These are phyloP conservation scores for Moesziomyces antarcticus DNA, from an alignment of 1,284 basidiomycete species.

Conservation along the genomic window DNA sequence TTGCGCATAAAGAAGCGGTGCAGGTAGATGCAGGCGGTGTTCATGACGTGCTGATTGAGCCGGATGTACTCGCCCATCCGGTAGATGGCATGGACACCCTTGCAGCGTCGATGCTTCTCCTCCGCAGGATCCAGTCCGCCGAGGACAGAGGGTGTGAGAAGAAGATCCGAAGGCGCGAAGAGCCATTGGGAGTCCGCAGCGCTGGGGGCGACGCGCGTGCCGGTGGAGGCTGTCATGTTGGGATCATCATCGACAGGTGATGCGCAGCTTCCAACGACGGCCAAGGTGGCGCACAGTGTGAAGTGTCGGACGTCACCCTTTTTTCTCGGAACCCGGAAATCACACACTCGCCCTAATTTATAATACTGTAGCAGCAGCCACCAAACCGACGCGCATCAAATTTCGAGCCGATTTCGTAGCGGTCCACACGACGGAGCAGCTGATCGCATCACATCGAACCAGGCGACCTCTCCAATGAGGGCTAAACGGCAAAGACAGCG, in stretches of 20 bases:
- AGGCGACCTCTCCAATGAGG: too few species aligned
- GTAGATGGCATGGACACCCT: constrained; percentile 59
- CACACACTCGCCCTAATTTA: too few species aligned
- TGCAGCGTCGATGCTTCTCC: constrained; percentile 57
- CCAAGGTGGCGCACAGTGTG: neutral
- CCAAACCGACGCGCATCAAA: too few species aligned
- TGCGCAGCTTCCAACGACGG: neutral
- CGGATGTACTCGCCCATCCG: constrained; percentile 61
- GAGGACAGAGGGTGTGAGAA: constrained; percentile 43
- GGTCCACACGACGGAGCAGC: too few species aligned
- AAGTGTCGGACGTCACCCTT: neutral
- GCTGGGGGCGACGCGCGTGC: constrained; percentile 15
- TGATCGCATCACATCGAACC: too few species aligned
- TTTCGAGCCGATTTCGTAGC: too few species aligned
- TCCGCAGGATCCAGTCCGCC: constrained; percentile 35
- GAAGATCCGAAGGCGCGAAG: constrained; percentile 51
- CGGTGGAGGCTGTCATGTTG: constrained; percentile 27
- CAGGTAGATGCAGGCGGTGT: constrained; percentile 81
- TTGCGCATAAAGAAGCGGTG: constrained; percentile 95
- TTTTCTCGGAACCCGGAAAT: neutral
- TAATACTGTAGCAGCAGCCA: too few species aligned
- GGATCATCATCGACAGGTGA: constrained; percentile 13
- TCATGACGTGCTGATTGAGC: constrained; percentile 59
- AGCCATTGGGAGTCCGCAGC: constrained; percentile 52
- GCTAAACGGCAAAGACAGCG: too few species aligned